Conservation (phyloP, 148 eudicot genomes). For the Camellia lanceoleosa region DNA sequence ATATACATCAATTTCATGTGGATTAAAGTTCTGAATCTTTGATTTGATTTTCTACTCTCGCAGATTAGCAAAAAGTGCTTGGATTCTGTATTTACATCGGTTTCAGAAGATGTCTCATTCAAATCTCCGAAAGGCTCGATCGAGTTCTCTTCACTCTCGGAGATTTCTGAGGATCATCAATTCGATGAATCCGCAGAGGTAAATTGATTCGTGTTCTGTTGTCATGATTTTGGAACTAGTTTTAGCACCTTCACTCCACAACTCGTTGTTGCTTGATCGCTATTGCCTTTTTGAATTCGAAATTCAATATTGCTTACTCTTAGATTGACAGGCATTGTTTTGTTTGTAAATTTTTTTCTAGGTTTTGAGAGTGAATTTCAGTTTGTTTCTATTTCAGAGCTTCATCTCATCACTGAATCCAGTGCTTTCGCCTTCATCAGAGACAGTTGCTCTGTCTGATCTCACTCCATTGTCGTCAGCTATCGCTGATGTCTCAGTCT, state of each 20-base stretch:
- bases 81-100: constrained; percentile 38
- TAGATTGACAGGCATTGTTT: neutral
- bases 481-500: constrained; percentile 19
- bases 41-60: neutral
- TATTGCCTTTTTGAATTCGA: neutral
- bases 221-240: neutral
- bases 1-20: neutral
- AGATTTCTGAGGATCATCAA: constrained; percentile 20
- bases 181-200: constrained; percentile 36
- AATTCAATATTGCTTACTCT: neutral
- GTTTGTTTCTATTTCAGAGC: constrained; percentile 29
- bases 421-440: constrained; percentile 14
- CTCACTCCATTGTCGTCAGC: constrained; percentile 34
- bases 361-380: neutral
- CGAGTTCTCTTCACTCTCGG: constrained; percentile 29
- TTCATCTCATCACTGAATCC: constrained; percentile 16
- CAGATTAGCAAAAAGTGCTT: constrained; percentile 43
- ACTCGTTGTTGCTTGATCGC: neutral
- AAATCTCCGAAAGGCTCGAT: constrained; percentile 14
- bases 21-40: neutral
- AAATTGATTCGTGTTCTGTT: neutral
- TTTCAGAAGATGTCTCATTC: constrained; percentile 31
- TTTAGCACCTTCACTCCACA: neutral
- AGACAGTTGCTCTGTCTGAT: constrained; percentile 25
- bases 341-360: neutral